A percentile compares a stretch with the other conserved stretches of the same genome.
Evolutionary conservation across 441 rosid species (phyloP).

Genomic region (Gossypium trilobum): DNA sequence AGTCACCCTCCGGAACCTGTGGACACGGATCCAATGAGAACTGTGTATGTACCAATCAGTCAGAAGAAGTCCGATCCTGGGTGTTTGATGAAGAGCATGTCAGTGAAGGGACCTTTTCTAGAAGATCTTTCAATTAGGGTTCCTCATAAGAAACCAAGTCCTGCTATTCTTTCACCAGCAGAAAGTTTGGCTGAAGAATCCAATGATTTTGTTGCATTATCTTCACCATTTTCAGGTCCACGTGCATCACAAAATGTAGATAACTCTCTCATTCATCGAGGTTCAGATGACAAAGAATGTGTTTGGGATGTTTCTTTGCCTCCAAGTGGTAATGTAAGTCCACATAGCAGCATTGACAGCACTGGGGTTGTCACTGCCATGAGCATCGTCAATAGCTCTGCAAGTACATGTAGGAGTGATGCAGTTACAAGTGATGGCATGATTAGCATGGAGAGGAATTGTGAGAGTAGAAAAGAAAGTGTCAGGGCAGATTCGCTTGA

Average conservation of each 20-base stretch:
- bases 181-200: slow-evolving; percentile 65
- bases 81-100: slow-evolving; percentile 55
- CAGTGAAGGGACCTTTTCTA: slow-evolving; percentile 60
- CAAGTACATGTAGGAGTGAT: slow-evolving; percentile 60
- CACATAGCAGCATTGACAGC: slow-evolving; percentile 75
- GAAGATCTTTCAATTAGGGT: slow-evolving; percentile 65
- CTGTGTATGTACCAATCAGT: slow-evolving; percentile 54
- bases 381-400: slow-evolving; percentile 76
- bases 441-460: slow-evolving; percentile 60
- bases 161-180: slow-evolving; percentile 43
- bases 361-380: slow-evolving; percentile 58
- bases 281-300: slow-evolving; percentile 75
- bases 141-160: slow-evolving; percentile 52
- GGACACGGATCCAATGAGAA: slow-evolving; percentile 65
- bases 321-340: slow-evolving; percentile 82
- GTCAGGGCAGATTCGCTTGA: slow-evolving; percentile 77
- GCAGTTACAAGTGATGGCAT: slow-evolving; percentile 64
- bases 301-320: slow-evolving; percentile 94
- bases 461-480: slow-evolving; percentile 60
- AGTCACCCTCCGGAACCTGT: slow-evolving; percentile 90
- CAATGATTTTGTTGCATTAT: slow-evolving; percentile 28
- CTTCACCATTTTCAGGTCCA: slow-evolving; percentile 48
- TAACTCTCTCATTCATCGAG: slow-evolving; percentile 43
- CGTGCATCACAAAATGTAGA: slow-evolving; percentile 59
- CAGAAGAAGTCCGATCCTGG: slow-evolving; percentile 56